Percentiles rank a stretch among this genome's conserved stretches.
Conservation (phyloP, 495 filamentous ascomycete genomes). For the Monascus purpureus region DNA sequence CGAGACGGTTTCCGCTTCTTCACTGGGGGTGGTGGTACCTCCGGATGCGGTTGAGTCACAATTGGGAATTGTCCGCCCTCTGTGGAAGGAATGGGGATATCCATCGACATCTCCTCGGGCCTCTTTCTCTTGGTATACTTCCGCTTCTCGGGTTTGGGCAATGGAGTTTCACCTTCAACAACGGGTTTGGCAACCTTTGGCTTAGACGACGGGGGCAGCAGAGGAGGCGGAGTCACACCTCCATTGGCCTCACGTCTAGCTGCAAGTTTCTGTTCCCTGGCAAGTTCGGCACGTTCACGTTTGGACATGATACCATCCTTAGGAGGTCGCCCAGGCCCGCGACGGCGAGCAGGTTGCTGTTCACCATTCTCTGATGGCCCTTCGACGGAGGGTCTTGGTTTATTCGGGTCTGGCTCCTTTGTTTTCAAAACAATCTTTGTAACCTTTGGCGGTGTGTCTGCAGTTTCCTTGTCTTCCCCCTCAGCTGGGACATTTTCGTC, state of each 20-base stretch:
- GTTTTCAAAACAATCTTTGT: conserved; percentile 27
- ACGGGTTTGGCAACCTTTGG: conserved; percentile 46
- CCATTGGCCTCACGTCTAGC: conserved; percentile 34
- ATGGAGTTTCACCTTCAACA: conserved; percentile 38
- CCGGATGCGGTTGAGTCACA: conserved; percentile 29
- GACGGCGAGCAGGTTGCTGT: conserved; percentile 46
- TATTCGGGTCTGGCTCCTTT: conserved; percentile 18
- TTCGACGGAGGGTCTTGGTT: conserved; percentile 21
- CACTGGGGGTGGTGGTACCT: conserved; percentile 30
- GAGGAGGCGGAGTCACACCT: conserved; percentile 29
- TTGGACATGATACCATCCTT: conserved; percentile 93
- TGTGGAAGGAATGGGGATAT: conserved; percentile 28
- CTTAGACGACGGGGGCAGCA: conserved; percentile 24
- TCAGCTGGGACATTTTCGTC: conserved; percentile 21
- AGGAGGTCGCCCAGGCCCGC: conserved; percentile 75
- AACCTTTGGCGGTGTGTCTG: conserved; percentile 10
- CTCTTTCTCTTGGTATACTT: conserved; percentile 68
- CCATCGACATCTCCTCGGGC: conserved; percentile 33
- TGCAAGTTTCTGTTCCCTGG: conserved; percentile 43
- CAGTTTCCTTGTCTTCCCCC: conserved; percentile 18
- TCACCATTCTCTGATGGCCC: conserved; percentile 15
- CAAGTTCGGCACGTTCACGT: conserved; percentile 53
- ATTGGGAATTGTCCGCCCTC: conserved; percentile 32
- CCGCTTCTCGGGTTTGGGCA: conserved; percentile 51
- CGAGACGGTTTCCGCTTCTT: conserved; percentile 44